phyloP scores from a whole-genome alignment of 2,329 filamentous ascomycete species.

The Fusarium proliferatum region DNA sequence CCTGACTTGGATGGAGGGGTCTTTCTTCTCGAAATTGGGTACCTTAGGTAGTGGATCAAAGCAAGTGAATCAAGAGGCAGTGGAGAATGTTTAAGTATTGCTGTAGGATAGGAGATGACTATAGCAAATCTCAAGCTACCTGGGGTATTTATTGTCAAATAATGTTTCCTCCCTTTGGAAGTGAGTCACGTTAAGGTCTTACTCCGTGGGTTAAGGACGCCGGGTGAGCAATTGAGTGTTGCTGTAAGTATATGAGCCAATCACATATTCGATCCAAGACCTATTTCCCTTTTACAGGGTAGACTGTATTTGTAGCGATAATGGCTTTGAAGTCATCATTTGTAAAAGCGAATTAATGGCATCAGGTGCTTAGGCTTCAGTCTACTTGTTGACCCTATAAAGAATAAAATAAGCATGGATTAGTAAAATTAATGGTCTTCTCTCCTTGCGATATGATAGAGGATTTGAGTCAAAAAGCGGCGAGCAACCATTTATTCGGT shows the following conservation, averaged over 20 bases:
- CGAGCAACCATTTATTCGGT: accelerated
- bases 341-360: neutral
- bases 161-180: neutral
- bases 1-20: constrained; percentile 41
- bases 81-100: neutral
- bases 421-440: neutral
- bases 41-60: neutral
- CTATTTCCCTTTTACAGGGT: neutral
- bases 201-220: neutral
- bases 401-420: neutral
- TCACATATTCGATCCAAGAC: neutral
- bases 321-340: neutral
- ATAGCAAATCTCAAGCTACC: neutral
- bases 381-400: neutral
- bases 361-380: neutral
- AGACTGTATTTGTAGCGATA: neutral
- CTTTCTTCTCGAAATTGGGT: neutral
- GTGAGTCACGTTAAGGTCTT: neutral
- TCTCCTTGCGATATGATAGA: too few relatives aligned
- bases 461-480: neutral
- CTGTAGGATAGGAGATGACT: neutral
- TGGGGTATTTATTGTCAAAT: neutral
- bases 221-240: neutral
- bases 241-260: neutral
- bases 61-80: neutral